phyloP scores from a whole-genome alignment of 805 yeast genomes.

The Brettanomyces nanus region DNA sequence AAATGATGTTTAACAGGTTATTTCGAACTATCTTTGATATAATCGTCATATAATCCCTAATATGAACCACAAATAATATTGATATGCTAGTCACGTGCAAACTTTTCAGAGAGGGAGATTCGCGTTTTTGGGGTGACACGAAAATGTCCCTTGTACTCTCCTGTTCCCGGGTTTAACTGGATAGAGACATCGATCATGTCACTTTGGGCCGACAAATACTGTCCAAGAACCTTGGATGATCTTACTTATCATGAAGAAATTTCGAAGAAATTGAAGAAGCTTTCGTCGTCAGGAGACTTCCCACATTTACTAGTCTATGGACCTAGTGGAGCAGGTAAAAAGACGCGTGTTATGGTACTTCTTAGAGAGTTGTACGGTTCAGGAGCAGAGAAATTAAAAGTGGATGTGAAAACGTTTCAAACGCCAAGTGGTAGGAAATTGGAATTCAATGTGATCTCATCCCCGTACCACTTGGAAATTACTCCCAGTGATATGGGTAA shows the following conservation, averaged over 20 bases:
- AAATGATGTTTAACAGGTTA: too few relatives aligned
- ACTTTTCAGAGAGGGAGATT: too few relatives aligned
- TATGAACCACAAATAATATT: too few relatives aligned
- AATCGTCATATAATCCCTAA: too few relatives aligned
- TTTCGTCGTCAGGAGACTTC: constrained; percentile 67
- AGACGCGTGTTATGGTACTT: constrained; percentile 81
- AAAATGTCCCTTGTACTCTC: too few relatives aligned
- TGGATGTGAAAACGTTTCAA: constrained; percentile 79
- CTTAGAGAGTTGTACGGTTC: constrained; percentile 75
- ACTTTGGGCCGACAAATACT: constrained; percentile 92
- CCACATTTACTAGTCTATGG: constrained; percentile 93
- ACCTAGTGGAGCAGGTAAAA: constrained; percentile 95
- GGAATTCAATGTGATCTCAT: constrained; percentile 88
- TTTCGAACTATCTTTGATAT: too few relatives aligned
- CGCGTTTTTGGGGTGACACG: too few relatives aligned
- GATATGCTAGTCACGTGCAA: too few relatives aligned
- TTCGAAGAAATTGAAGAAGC: constrained; percentile 44
- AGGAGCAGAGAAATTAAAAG: constrained; percentile 66
- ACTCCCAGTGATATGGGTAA: constrained; percentile 97
- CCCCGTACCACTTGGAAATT: constrained; percentile 85
- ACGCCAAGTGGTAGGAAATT: constrained; percentile 68
- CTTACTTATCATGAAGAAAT: constrained; percentile 63
- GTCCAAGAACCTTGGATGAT: constrained; percentile 61
- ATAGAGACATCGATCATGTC: constrained; percentile 57
- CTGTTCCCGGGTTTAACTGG: too few relatives aligned